Conservation (phyloP, 805 yeast genomes). For the Metschnikowia bowlesiae region DNA sequence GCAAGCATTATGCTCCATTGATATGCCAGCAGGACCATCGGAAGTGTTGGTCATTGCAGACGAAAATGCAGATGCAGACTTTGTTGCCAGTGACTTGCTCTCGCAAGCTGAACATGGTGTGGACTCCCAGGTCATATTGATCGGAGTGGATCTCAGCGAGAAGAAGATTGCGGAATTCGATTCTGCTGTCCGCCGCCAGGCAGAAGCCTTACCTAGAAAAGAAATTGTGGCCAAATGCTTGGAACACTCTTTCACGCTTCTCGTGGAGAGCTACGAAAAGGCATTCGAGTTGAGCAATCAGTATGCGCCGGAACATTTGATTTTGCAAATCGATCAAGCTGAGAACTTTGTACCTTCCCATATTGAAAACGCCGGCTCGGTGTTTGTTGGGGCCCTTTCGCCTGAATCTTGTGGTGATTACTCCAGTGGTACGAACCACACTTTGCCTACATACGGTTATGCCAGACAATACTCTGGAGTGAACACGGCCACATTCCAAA, state of each 20-base stretch:
- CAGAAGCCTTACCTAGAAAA: conserved; percentile 78
- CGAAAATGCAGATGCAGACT: conserved; percentile 81
- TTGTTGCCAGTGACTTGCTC: conserved; percentile 92
- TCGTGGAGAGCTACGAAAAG: conserved; percentile 64
- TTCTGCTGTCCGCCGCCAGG: conserved; percentile 80
- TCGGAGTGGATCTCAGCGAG: conserved; percentile 69
- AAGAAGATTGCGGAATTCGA: conserved; percentile 66
- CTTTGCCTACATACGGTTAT: conserved; percentile 97
- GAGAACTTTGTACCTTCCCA: conserved; percentile 57
- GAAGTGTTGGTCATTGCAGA: conserved; percentile 97
- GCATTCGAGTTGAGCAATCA: conserved; percentile 84
- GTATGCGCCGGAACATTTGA: conserved; percentile 98
- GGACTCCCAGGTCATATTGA: conserved; percentile 92
- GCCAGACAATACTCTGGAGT: conserved; percentile 98
- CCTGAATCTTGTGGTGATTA: conserved; percentile 99
- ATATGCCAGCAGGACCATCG: conserved; percentile 99
- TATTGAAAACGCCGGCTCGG: conserved; percentile 92
- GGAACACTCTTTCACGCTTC: conserved; percentile 80
- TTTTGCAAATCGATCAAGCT: conserved; percentile 83
- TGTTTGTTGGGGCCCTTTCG: conserved; percentile 92
- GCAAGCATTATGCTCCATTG: conserved; percentile 90
- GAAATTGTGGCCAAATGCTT: conserved; percentile 91
- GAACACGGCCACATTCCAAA: conserved; percentile 92
- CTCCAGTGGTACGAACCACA: conserved; percentile 97
- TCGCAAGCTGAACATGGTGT: conserved; percentile 99